phyloP scores from a whole-genome alignment of 2,329 filamentous ascomycete species.

The Chaetomium globosum region DNA sequence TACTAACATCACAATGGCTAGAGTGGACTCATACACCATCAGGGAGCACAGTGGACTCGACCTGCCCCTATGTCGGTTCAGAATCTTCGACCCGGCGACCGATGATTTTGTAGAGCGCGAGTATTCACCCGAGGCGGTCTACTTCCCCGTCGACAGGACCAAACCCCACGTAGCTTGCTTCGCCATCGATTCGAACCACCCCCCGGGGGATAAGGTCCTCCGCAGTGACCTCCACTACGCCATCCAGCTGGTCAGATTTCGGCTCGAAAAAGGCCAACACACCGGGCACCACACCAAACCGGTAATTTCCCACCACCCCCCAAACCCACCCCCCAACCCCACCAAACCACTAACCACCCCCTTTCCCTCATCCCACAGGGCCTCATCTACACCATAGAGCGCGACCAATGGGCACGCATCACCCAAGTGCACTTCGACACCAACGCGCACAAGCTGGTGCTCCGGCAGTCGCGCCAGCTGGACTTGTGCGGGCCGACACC shows the following conservation, averaged over 20 bases:
- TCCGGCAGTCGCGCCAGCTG: conserved; percentile 16
- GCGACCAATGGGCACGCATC: conserved; percentile 11
- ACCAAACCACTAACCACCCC: neutral
- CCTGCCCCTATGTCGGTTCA: neutral
- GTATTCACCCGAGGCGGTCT: neutral
- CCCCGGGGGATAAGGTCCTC: neutral
- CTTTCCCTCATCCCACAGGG: neutral
- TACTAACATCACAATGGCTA: neutral
- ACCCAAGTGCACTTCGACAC: conserved; percentile 11
- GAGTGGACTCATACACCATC: neutral
- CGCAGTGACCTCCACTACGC: conserved; percentile 10
- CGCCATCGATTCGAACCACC: conserved; percentile 2
- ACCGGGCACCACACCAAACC: conserved; percentile 15
- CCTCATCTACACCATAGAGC: conserved; percentile 14
- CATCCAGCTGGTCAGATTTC: conserved; percentile 3
- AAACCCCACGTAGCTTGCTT: conserved; percentile 12
- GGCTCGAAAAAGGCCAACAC: conserved; percentile 4
- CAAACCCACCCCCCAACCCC: neutral
- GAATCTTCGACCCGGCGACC: neutral
- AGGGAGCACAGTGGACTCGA: neutral
- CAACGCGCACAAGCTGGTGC: conserved; percentile 9
- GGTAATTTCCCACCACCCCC: neutral
- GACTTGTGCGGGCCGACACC: conserved; percentile 4
- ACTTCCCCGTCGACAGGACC: conserved; percentile 10
- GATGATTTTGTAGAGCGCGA: neutral